phyloP scores from a whole-genome alignment of 1,139 yeast species.

The Suhomyces choctaworum region DNA sequence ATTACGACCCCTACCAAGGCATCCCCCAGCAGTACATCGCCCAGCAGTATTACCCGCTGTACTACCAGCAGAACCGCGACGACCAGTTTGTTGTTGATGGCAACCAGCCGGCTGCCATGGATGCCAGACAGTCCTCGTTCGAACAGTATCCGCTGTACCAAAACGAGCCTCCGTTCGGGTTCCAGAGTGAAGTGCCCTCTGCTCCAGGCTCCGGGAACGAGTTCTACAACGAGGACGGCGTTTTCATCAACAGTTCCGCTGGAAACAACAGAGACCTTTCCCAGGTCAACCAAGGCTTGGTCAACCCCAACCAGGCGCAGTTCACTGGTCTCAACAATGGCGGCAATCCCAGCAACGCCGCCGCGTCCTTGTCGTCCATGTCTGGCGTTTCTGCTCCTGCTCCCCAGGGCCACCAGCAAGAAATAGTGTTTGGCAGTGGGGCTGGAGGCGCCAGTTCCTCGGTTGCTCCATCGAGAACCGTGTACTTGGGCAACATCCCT shows the following conservation, averaged over 20 bases:
- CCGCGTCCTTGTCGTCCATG: constrained; percentile 1
- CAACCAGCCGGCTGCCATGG: constrained; percentile 14
- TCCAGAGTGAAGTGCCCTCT: constrained; percentile 15
- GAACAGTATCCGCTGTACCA: constrained; percentile 20
- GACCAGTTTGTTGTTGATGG: constrained; percentile 15
- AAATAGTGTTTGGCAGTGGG: constrained; percentile 11
- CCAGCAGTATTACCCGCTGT: constrained; percentile 39
- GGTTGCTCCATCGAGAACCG: constrained; percentile 78
- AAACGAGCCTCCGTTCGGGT: constrained; percentile 13
- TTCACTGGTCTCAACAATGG: constrained; percentile 7
- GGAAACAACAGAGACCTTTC: constrained; percentile 1
- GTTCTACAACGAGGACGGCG: constrained; percentile 27
- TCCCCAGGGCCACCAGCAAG: constrained; percentile 12
- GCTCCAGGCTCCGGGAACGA: constrained; percentile 24
- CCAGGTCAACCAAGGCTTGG: constrained; percentile 8
- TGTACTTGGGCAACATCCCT: constrained; percentile 88
- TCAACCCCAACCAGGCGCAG: constrained; percentile 6
- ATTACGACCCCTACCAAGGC: constrained; percentile 47
- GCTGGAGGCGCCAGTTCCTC: constrained; percentile 18
- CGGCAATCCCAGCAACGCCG: constrained; percentile 3
- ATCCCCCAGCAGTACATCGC: constrained; percentile 41
- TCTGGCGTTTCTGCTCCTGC: constrained; percentile 6
- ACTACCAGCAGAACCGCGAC: constrained; percentile 24
- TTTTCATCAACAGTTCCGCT: constrained; percentile 19
- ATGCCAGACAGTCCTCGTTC: constrained; percentile 16